Conservation (phyloP, 495 filamentous ascomycete species). For the Aspergillus campestris region DNA sequence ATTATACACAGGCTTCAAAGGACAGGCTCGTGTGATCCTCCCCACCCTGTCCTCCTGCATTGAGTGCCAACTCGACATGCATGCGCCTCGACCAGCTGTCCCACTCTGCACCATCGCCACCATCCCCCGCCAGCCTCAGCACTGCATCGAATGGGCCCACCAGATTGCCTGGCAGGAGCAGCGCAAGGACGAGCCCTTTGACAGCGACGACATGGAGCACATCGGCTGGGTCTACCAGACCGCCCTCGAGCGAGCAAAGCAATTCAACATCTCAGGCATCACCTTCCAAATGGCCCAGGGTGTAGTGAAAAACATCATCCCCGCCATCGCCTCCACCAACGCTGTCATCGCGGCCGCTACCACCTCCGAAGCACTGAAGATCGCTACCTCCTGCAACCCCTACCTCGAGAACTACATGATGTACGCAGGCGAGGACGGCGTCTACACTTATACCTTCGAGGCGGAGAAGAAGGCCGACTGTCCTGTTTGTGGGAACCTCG, state of each 20-base stretch:
- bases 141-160: slow-evolving; percentile 99
- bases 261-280: slow-evolving; percentile 88
- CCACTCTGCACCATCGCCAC: slow-evolving; percentile 95
- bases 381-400: slow-evolving; percentile 73
- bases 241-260: slow-evolving; percentile 65
- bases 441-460: slow-evolving; percentile 95
- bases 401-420: slow-evolving; percentile 96
- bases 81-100: slow-evolving; percentile 86
- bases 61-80: slow-evolving; percentile 98
- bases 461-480: slow-evolving; percentile 89
- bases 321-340: slow-evolving; percentile 96
- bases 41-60: slow-evolving; percentile 92
- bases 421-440: slow-evolving; percentile 90
- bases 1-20: slow-evolving; percentile 70
- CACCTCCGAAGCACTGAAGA: slow-evolving; percentile 95
- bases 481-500: slow-evolving; percentile 81
- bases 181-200: slow-evolving; percentile 55
- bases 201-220: slow-evolving; percentile 95
- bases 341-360: slow-evolving; percentile 91
- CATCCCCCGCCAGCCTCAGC: slow-evolving; percentile 93
- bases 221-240: slow-evolving; percentile 94
- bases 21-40: slow-evolving; percentile 86
- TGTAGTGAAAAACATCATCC: slow-evolving; percentile 99
- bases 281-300: slow-evolving; percentile 97
- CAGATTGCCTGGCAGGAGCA: slow-evolving; percentile 69